phyloP scores from a whole-genome alignment of 225 moss, liverwort and hornwort species.

The Sphagnum contortum region DNA sequence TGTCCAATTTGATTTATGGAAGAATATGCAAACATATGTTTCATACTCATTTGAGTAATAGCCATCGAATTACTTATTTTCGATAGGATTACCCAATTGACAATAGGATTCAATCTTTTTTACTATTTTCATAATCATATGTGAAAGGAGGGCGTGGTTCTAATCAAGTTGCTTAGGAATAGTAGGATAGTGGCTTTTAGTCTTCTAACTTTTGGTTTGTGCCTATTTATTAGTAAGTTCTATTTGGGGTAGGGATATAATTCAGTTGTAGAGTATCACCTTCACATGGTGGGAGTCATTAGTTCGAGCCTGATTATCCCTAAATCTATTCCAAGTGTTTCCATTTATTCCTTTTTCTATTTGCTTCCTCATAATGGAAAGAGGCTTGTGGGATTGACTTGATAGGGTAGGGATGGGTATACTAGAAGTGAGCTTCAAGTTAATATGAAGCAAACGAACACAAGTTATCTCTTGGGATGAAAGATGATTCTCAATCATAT shows the following conservation, averaged over 20 bases:
- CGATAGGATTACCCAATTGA: too few relatives aligned
- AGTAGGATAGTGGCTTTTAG: not conserved
- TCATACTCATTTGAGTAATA: constrained; percentile 3
- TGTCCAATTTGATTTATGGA: constrained; percentile 1
- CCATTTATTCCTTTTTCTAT: not conserved
- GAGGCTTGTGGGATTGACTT: not conserved
- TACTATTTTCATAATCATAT: too few relatives aligned
- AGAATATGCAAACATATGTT: not conserved
- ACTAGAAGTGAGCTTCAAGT: too few relatives aligned
- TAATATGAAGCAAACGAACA: too few relatives aligned
- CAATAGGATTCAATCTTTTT: too few relatives aligned
- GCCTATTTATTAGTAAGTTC: not conserved
- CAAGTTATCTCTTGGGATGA: too few relatives aligned
- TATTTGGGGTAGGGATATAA: not conserved
- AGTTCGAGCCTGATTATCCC: not conserved
- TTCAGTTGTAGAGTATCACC: not conserved
- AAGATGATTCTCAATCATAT: too few relatives aligned
- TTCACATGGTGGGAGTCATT: not conserved
- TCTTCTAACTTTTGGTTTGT: not conserved
- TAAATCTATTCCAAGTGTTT: not conserved
- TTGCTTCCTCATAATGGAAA: not conserved
- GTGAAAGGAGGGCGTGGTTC: too few relatives aligned
- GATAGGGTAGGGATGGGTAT: constrained; percentile 1
- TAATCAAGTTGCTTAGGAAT: not conserved
- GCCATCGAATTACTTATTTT: too few relatives aligned